Conservation (phyloP, 495 filamentous ascomycete species). For the Apodospora peruviana region DNA sequence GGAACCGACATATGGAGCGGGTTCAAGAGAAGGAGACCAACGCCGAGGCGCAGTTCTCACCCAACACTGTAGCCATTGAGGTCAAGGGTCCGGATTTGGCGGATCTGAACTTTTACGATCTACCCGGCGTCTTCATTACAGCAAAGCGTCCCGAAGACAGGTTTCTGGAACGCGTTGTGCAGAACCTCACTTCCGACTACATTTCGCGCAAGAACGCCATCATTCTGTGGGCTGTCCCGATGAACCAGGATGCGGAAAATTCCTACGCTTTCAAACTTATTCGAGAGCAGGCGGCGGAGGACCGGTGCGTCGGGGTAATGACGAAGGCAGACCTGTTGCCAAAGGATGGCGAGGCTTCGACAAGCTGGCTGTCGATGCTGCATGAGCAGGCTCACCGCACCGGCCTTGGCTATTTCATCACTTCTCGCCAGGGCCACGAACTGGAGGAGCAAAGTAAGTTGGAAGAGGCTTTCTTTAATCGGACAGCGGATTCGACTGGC, state of each 20-base stretch:
- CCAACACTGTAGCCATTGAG: conserved; percentile 69
- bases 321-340: conserved; percentile 74
- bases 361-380: conserved; percentile 56
- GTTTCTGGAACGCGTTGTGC: conserved; percentile 61
- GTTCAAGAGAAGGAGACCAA: conserved; percentile 27
- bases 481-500: conserved; percentile 16
- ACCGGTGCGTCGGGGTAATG: conserved; percentile 67
- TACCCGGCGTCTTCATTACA: conserved; percentile 72
- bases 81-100: conserved; percentile 65
- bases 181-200: conserved; percentile 63
- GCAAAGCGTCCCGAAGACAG: conserved; percentile 53
- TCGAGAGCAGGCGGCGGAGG: conserved; percentile 47
- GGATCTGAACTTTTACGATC: conserved; percentile 70
- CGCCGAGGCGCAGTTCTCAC: conserved; percentile 61
- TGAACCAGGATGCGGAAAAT: conserved; percentile 67
- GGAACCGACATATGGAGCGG: conserved; percentile 14
- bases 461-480: conserved; percentile 56
- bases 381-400: conserved; percentile 47
- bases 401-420: conserved; percentile 62
- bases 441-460: conserved; percentile 50
- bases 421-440: conserved; percentile 38
- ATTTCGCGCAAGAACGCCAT: conserved; percentile 59
- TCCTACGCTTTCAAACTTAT: conserved; percentile 64
- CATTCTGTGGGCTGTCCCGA: conserved; percentile 67
- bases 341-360: conserved; percentile 28